Evolutionary conservation across 176 grass and related monocot genomes (phyloP).

Genomic region (Saccharum officinarum): DNA sequence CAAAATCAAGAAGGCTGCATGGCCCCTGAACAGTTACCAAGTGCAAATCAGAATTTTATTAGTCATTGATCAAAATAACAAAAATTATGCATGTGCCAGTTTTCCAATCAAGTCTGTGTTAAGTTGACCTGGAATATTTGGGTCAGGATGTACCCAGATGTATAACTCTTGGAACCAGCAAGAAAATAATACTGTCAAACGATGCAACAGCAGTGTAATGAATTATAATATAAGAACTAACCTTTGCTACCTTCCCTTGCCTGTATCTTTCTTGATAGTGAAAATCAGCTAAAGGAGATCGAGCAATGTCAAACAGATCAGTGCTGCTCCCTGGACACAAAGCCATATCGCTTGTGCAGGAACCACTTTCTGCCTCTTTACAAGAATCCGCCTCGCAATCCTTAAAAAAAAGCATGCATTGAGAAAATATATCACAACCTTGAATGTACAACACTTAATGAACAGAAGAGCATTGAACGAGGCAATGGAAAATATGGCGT

Average conservation of each 20-base stretch:
- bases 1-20: conserved; percentile 79
- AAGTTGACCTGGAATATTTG: neutral
- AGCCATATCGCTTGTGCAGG: conserved; percentile 52
- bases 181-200: neutral
- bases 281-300: conserved; percentile 78
- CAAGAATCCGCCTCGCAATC: conserved; percentile 54
- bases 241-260: conserved; percentile 75
- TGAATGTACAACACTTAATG: neutral
- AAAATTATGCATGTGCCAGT: neutral
- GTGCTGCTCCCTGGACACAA: conserved; percentile 47
- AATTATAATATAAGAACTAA: conserved; percentile 35
- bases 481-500: neutral
- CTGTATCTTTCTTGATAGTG: conserved; percentile 84
- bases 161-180: conserved; percentile 9
- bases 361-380: conserved; percentile 39
- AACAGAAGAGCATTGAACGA: conserved; percentile 19
- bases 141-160: neutral
- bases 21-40: conserved; percentile 54
- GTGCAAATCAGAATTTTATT: conserved; percentile 21
- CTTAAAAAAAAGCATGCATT: conserved; percentile 44
- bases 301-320: conserved; percentile 66
- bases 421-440: conserved; percentile 7
- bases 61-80: neutral
- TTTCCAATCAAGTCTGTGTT: conserved; percentile 14
- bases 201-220: neutral